phyloP scores from a whole-genome alignment of 2,329 filamentous ascomycete genomes.

The Trichoderma sp. region DNA sequence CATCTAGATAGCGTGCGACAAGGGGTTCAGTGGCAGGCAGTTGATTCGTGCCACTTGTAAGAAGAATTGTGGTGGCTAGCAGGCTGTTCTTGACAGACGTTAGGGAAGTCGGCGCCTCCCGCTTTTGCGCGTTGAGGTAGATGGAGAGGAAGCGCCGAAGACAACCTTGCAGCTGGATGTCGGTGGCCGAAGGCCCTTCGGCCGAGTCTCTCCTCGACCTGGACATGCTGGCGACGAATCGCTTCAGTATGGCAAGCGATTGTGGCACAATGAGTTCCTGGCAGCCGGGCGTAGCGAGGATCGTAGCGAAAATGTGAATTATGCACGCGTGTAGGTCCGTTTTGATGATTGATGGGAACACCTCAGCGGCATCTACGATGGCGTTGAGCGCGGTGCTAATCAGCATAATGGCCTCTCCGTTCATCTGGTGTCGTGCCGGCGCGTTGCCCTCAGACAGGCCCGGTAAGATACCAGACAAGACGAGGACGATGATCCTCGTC shows the following conservation, averaged over 20 bases:
- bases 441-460: slow-evolving; percentile 69
- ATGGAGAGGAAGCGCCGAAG: slow-evolving; percentile 80
- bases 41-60: slow-evolving; percentile 74
- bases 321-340: slow-evolving; percentile 95
- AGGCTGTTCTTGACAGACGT: slow-evolving; percentile 91
- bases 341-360: slow-evolving; percentile 95
- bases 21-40: slow-evolving; percentile 73
- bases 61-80: slow-evolving; percentile 81
- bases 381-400: slow-evolving; percentile 79
- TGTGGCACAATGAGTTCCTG: slow-evolving; percentile 88
- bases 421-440: slow-evolving; percentile 70
- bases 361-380: slow-evolving; percentile 88
- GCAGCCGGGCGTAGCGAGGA: slow-evolving; percentile 78
- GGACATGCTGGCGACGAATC: slow-evolving; percentile 78
- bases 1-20: slow-evolving; percentile 70
- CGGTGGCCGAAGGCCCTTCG: slow-evolving; percentile 49
- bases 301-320: slow-evolving; percentile 92
- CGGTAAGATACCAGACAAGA: slow-evolving; percentile 82
- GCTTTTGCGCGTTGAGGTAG: slow-evolving; percentile 70
- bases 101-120: slow-evolving; percentile 72
- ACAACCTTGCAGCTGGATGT: slow-evolving; percentile 74
- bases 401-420: slow-evolving; percentile 80
- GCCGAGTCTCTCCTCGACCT: slow-evolving; percentile 39
- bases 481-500: slow-evolving; percentile 91
- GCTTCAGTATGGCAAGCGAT: slow-evolving; percentile 84